A percentile compares a stretch with the other conserved stretches of the same genome.
Conservation (phyloP, 106 monocot species). For the Platanthera zijinensis region DNA sequence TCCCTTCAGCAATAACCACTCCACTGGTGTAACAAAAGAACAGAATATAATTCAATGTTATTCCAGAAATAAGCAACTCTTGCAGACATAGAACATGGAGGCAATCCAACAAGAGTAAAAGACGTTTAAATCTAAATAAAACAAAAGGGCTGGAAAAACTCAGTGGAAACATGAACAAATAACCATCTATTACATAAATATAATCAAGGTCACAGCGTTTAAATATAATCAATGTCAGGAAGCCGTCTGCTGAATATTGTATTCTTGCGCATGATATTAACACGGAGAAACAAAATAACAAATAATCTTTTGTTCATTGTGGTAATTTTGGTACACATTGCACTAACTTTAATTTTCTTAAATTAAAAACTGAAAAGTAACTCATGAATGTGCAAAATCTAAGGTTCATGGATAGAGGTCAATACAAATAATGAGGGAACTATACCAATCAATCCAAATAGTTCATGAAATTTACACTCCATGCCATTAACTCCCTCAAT, state of each 20-base stretch:
- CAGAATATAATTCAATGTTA: background rate
- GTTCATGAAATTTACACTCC: background rate
- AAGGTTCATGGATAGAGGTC: background rate
- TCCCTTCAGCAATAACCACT: constrained; percentile 88
- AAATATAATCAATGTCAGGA: background rate
- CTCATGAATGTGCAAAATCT: background rate
- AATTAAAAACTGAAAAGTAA: background rate
- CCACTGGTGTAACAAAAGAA: constrained; percentile 37
- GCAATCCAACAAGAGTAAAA: background rate
- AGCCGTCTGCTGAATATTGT: background rate
- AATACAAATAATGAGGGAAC: background rate
- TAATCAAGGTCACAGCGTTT: background rate
- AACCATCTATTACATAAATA: background rate
- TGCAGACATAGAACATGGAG: background rate
- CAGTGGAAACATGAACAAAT: background rate
- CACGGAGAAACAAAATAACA: background rate
- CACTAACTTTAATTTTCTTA: no score
- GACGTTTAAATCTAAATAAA: background rate
- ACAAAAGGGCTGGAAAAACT: background rate
- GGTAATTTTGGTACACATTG: background rate
- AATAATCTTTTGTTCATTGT: background rate
- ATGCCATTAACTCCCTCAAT: background rate
- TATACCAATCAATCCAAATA: background rate
- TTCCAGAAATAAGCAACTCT: background rate
- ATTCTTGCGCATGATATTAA: background rate